phyloP scores from a whole-genome alignment of 768 basidiomycete genomes.

The Galerina marginata region DNA sequence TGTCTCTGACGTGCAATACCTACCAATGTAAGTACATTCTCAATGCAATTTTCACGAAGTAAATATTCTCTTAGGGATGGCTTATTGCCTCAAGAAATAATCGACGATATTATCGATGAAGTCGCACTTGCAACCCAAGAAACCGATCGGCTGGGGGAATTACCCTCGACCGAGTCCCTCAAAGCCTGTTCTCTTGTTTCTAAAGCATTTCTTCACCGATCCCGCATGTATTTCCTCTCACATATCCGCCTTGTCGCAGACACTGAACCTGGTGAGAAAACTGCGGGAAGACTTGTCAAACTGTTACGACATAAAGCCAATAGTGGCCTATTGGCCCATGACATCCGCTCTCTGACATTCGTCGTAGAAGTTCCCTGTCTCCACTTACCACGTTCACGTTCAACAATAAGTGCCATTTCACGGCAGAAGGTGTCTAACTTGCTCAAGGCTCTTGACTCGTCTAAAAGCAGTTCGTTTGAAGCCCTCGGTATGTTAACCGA shows the following conservation, averaged over 20 bases:
- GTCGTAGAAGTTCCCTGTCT: background rate
- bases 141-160: background rate
- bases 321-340: background rate
- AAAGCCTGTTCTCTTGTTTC: slow-evolving; percentile 2
- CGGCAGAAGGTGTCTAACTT: too few relatives aligned
- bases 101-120: slow-evolving; percentile 5
- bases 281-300: background rate
- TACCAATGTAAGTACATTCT: too few relatives aligned
- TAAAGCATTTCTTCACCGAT: background rate
- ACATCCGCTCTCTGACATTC: background rate
- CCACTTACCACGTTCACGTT: too few relatives aligned
- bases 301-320: background rate
- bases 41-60: too few relatives aligned
- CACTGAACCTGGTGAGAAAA: background rate
- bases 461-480: too few relatives aligned
- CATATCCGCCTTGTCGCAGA: background rate
- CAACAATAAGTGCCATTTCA: too few relatives aligned
- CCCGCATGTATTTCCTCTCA: background rate
- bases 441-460: too few relatives aligned
- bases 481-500: too few relatives aligned
- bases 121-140: background rate
- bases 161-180: background rate
- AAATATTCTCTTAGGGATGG: too few relatives aligned
- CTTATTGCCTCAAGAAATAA: slow-evolving; percentile 4
- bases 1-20: too few relatives aligned